These are phyloP conservation scores for Taxawa tesnikishii DNA, from an alignment of 2,329 filamentous ascomycete genomes.

Conservation along the genomic window DNA sequence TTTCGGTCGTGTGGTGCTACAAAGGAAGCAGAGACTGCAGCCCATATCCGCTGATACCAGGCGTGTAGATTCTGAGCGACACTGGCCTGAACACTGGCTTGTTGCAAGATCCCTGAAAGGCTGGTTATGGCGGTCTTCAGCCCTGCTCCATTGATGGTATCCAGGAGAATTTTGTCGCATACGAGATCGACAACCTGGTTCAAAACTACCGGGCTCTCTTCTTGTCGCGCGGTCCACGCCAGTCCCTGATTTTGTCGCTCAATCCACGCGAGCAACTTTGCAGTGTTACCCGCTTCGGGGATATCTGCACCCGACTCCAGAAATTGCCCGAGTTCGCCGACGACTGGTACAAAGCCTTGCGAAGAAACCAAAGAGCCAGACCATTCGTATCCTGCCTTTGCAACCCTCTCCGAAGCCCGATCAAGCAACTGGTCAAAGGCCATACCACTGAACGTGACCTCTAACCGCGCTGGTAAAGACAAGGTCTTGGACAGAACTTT, in stretches of 20 bases:
- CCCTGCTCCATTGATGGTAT: conserved; percentile 7
- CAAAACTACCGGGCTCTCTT: too few species aligned
- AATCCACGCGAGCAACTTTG: not conserved
- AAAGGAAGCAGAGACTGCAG: not conserved
- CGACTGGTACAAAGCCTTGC: too few species aligned
- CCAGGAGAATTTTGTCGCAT: conserved; percentile 11
- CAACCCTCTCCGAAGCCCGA: not conserved
- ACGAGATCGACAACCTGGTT: conserved; percentile 2
- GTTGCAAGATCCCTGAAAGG: too few species aligned
- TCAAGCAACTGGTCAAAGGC: conserved; percentile 1
- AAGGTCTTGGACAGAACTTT: too few species aligned
- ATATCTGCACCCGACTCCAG: conserved; percentile 1
- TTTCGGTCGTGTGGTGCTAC: not conserved
- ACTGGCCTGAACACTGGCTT: too few species aligned
- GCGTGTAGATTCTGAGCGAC: not conserved
- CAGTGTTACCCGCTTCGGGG: too few species aligned
- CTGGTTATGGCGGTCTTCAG: conserved; percentile 5
- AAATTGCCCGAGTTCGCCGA: conserved; percentile 1
- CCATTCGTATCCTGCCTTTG: not conserved
- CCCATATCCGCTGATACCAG: not conserved
- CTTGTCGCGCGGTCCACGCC: too few species aligned
- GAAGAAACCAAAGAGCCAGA: too few species aligned
- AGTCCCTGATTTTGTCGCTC: too few species aligned
- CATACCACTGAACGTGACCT: conserved; percentile 4
- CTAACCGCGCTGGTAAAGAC: not conserved